Evolutionary conservation across 2,329 filamentous ascomycete genomes (phyloP), one percentile per base, ranked within the genome.

Genomic region (Cryphonectria japonica): DNA sequence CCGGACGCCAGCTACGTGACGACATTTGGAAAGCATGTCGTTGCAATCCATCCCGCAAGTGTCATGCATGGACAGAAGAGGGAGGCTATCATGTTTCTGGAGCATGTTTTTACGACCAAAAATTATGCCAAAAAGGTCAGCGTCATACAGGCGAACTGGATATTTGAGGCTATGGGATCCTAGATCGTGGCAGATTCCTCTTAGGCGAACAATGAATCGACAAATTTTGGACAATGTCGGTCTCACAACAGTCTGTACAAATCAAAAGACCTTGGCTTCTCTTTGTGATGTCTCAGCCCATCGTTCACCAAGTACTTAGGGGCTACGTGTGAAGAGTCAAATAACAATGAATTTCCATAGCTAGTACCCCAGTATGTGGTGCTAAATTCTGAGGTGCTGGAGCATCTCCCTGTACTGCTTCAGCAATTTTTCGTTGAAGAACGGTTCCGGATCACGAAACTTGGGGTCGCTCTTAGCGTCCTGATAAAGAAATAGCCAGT

Each of bases 61-160:
- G 87, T 89, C 0, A 75, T 91, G 64, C 87, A 90, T 73, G 88
- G 89, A 0, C 84, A 86, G 75, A 91, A 90, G 79, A 85, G 84
- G 76, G 89, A 91, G 78, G 89, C 88, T 4, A 90, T 92, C 76
- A 89, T 92, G 88, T 92, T 91, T 73, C 77, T 91, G 13, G 89
- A 92, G 74, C 87, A 91, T 74, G 88, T 91, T 0, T 91, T 87
- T 75, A 92, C 89, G 0, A 85, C 85, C 68, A 90, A 89, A 80
- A 91, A 88, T 75, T 91, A 91, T 72, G 89, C 87, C 0, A 91
- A 90, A 78, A 91, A 89, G 78, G 89, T 91, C 72, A 90, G 87
- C 78, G 85, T 84, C 0, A 85, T 91, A 22, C 86, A 89, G 72
- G 86, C 85, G 0, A 80, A 84, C 37, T 91, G 89, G 89, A 87